These are phyloP conservation scores for Rhynchosporium secalis DNA, from an alignment of 2,329 filamentous ascomycete species.

Conservation along the genomic window DNA sequence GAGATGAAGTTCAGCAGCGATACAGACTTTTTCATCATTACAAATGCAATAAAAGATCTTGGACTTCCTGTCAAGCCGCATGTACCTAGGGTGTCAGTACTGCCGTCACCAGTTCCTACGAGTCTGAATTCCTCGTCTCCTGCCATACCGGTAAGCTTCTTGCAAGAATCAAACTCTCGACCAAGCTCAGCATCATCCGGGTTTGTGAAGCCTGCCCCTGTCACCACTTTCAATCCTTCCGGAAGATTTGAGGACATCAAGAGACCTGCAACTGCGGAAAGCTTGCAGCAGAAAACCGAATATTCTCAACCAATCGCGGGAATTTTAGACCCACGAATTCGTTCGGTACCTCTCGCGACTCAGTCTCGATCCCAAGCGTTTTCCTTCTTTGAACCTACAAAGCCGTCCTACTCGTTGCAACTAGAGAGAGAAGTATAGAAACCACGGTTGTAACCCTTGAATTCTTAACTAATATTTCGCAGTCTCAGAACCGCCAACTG, in stretches of 20 bases:
- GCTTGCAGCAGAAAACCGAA: not conserved
- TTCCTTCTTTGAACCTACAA: not conserved
- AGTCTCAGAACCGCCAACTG: not conserved
- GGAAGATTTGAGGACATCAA: not conserved
- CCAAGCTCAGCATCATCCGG: slow-evolving; percentile 5
- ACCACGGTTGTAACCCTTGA: not conserved
- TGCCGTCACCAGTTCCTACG: not conserved
- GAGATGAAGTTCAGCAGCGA: slow-evolving; percentile 46
- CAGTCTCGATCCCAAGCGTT: not conserved
- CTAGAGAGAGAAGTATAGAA: slow-evolving; percentile 5
- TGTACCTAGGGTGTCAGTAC: not conserved
- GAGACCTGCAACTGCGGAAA: slow-evolving; percentile 10
- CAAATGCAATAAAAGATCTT: slow-evolving; percentile 37
- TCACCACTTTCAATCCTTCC: slow-evolving; percentile 7
- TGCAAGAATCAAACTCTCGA: not conserved
- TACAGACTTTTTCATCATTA: slow-evolving; percentile 39
- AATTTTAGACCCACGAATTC: not conserved
- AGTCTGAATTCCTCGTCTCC: not conserved
- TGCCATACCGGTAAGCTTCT: not conserved
- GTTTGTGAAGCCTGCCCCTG: too few species aligned
- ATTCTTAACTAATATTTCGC: not conserved
- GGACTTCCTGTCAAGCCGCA: slow-evolving; percentile 35
- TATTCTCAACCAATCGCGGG: not conserved
- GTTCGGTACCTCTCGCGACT: not conserved
- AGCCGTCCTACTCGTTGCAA: not conserved